Percentiles rank a stretch among this genome's conserved stretches.
Conservation (phyloP, 78 protist genomes). For the Dictyostelium discoideum region DNA sequence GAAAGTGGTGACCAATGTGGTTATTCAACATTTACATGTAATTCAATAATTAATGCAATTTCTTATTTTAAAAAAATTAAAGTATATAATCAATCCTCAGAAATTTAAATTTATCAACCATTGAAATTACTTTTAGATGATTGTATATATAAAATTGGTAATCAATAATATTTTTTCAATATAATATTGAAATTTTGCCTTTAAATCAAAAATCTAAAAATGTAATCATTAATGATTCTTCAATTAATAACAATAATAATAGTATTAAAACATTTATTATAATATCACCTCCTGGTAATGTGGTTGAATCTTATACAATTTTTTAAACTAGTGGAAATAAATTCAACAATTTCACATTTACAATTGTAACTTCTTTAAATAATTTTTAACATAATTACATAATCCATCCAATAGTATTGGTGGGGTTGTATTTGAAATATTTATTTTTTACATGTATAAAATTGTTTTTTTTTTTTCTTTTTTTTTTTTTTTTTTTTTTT, state of each 20-base stretch:
- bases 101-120: background rate
- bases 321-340: too few species aligned
- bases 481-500: too few species aligned
- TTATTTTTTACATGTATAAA: too few species aligned
- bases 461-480: too few species aligned
- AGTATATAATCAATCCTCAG: background rate
- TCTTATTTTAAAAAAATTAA: background rate
- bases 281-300: too few species aligned
- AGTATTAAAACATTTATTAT: too few species aligned
- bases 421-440: background rate
- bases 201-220: background rate
- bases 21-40: too few species aligned
- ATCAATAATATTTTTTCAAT: background rate
- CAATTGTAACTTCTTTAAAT: background rate
- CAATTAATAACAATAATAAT: too few species aligned
- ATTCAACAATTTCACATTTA: too few species aligned
- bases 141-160: background rate
- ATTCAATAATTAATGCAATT: too few species aligned
- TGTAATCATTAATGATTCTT: background rate
- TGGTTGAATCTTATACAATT: too few species aligned
- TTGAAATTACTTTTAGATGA: background rate
- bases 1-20: too few species aligned
- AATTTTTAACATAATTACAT: background rate
- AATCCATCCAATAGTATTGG: background rate
- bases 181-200: background rate